phyloP scores from a whole-genome alignment of 306 rosid species.

The Potentilla sterilis region DNA sequence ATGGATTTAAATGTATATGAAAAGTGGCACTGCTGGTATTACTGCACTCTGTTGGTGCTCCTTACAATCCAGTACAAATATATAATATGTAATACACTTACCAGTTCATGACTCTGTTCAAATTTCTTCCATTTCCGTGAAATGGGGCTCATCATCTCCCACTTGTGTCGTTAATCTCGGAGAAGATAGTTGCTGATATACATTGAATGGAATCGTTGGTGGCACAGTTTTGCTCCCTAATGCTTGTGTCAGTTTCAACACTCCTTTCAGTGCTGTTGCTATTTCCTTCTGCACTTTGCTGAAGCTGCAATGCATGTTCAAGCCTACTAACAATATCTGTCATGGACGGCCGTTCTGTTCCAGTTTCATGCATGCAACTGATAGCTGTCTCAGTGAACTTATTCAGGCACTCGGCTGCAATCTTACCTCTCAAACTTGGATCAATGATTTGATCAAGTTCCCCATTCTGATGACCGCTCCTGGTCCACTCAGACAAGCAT shows the following conservation, averaged over 20 bases:
- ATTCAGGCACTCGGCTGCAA: slow-evolving; percentile 5
- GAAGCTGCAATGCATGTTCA: slow-evolving; percentile 29
- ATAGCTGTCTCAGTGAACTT: slow-evolving; percentile 14
- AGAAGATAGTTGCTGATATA: neutral
- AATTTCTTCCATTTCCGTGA: neutral
- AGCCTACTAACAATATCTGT: slow-evolving; percentile 19
- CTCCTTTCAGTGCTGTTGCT: neutral
- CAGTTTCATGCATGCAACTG: slow-evolving; percentile 26
- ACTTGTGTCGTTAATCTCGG: neutral
- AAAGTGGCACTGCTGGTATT: neutral
- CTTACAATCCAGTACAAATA: neutral
- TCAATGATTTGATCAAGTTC: slow-evolving; percentile 10
- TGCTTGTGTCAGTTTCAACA: neutral
- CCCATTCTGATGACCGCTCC: neutral
- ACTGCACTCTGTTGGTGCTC: neutral
- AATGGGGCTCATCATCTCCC: neutral
- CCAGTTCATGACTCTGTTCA: neutral
- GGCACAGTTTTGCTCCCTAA: neutral
- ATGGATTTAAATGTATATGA: neutral
- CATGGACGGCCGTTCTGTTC: slow-evolving; percentile 19
- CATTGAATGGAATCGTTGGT: neutral
- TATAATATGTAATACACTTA: neutral
- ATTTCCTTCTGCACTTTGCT: slow-evolving; percentile 8
- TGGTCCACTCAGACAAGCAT: neutral
- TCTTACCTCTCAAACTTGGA: slow-evolving; percentile 1